Conservation (phyloP, 23 red algal species). For the Gracilaria gracilis region DNA sequence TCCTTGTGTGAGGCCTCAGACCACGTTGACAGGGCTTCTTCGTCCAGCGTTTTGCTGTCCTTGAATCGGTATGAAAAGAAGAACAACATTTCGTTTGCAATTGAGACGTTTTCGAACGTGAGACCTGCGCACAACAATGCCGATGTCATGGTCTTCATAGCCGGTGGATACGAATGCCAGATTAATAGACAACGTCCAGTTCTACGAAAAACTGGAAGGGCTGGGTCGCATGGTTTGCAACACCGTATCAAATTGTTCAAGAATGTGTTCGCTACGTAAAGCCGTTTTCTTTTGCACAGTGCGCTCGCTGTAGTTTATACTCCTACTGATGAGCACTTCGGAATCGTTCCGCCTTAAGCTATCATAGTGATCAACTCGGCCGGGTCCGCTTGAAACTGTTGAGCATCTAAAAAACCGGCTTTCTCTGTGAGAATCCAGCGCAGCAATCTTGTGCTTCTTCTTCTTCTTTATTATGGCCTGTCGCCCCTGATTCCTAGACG, state of each 20-base stretch:
- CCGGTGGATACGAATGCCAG: conserved; percentile 93
- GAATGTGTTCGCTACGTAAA: conserved; percentile 73
- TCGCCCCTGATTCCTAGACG: too few species aligned
- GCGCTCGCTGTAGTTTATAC: conserved; percentile 85
- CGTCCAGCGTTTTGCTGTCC: conserved; percentile 67
- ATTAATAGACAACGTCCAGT: conserved; percentile 82
- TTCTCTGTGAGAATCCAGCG: conserved; percentile 61
- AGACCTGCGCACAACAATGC: background rate
- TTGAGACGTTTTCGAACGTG: conserved; percentile 64
- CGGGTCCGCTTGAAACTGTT: conserved; percentile 87
- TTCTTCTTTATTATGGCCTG: too few species aligned
- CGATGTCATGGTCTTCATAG: conserved; percentile 65
- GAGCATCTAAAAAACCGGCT: conserved; percentile 83
- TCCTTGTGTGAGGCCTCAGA: conserved; percentile 63
- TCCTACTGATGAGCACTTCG: conserved; percentile 93
- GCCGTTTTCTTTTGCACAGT: conserved; percentile 47
- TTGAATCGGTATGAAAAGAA: conserved; percentile 96
- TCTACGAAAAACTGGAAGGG: conserved; percentile 42
- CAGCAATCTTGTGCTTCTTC: conserved; percentile 60
- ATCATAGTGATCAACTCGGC: conserved; percentile 85
- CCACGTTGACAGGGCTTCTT: background rate
- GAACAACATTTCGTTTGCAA: conserved; percentile 84
- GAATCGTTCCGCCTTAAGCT: conserved; percentile 97
- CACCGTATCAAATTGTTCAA: conserved; percentile 42
- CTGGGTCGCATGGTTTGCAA: conserved; percentile 23